Conservation (phyloP, 2,329 filamentous ascomycete genomes). For the Xylariomycetidae sp. region DNA sequence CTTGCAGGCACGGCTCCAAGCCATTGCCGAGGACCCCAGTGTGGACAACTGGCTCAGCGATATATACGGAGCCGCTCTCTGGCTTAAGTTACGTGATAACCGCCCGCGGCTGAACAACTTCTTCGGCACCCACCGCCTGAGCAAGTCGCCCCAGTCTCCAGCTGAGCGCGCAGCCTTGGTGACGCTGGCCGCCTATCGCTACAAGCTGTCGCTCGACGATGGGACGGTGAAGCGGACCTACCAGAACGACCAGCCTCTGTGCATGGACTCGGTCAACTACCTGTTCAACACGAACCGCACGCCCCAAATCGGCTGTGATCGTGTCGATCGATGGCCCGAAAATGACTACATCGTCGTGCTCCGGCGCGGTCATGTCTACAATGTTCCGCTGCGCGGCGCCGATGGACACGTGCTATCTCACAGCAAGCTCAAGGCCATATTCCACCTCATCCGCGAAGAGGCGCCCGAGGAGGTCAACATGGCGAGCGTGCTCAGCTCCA, state of each 20-base stretch:
- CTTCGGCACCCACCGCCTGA: slow-evolving; percentile 2
- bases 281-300: slow-evolving; percentile 7
- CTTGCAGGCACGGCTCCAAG: not conserved
- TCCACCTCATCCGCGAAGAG: slow-evolving; percentile 4
- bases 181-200: slow-evolving; percentile 2
- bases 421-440: slow-evolving; percentile 4
- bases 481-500: slow-evolving; percentile 5
- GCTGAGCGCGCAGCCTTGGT: slow-evolving; percentile 8
- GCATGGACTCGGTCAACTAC: slow-evolving; percentile 4
- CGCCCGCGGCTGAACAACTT: not conserved
- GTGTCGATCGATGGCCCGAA: slow-evolving; percentile 5
- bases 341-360: slow-evolving; percentile 7
- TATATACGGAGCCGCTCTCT: not conserved
- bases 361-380: slow-evolving; percentile 8
- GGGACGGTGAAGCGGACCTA: slow-evolving; percentile 5
- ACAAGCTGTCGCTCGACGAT: slow-evolving; percentile 4
- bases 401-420: slow-evolving; percentile 1
- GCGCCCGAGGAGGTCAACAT: slow-evolving; percentile 1
- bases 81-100: not conserved
- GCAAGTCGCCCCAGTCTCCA: slow-evolving; percentile 4
- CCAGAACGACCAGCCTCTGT: slow-evolving; percentile 5
- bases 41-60: not conserved
- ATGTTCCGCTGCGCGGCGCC: slow-evolving; percentile 3
- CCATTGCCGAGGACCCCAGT: not conserved
- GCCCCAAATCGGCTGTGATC: slow-evolving; percentile 3